Percentiles rank a stretch among this genome's conserved stretches.
These are phyloP conservation scores for Fennellomyces sp. DNA, from an alignment of 371 early-diverging fungal genomes.

Conservation along the genomic window DNA sequence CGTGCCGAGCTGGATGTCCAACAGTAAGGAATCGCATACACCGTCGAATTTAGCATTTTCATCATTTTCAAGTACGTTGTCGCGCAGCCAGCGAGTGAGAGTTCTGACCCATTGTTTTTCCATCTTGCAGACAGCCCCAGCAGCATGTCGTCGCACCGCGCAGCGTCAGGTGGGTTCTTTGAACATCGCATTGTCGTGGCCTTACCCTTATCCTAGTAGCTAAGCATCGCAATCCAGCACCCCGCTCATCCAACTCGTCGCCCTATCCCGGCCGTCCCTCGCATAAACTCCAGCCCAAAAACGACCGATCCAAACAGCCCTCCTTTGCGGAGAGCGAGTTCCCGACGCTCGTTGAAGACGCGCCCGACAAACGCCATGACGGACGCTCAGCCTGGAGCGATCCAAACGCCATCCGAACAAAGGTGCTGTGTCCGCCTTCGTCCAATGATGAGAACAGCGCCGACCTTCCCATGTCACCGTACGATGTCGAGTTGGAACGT, in stretches of 20 bases:
- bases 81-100: no score
- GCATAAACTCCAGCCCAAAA: background rate
- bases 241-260: constrained; percentile 13
- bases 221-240: background rate
- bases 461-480: background rate
- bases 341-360: constrained; percentile 6
- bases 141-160: background rate
- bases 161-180: background rate
- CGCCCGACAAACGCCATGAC: constrained; percentile 2
- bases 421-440: constrained; percentile 10
- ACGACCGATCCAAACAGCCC: background rate
- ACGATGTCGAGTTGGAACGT: constrained; percentile 14
- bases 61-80: constrained; percentile 10
- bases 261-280: constrained; percentile 11
- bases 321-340: constrained; percentile 5
- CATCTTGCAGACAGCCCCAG: background rate
- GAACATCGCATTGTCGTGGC: no score
- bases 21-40: constrained; percentile 1
- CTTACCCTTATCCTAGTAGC: no score
- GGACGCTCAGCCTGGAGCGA: constrained; percentile 12
- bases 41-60: constrained; percentile 10
- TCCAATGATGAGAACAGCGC: background rate
- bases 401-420: constrained; percentile 8
- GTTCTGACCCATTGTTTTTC: no score
- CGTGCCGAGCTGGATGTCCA: constrained; percentile 15